Percentiles rank a stretch among this genome's conserved stretches.
phyloP scores from a whole-genome alignment of 2,329 filamentous ascomycete genomes.

The Dichotomopilus funicola region DNA sequence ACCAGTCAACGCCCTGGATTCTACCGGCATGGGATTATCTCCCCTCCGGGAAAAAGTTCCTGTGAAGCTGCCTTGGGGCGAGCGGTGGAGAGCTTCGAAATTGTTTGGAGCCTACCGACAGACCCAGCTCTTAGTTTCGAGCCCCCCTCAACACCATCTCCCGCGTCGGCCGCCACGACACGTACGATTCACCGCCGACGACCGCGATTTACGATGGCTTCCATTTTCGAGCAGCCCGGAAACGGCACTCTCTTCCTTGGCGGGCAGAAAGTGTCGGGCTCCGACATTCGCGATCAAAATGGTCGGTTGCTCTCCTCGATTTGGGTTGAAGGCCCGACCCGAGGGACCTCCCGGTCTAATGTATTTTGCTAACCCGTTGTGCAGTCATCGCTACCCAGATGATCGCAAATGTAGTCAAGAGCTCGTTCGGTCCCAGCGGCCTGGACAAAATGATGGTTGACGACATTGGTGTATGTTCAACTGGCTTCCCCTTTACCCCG shows the following conservation, averaged over 20 bases:
- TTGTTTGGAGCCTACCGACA: constrained; percentile 24
- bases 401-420: constrained; percentile 98
- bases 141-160: constrained; percentile 2
- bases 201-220: constrained; percentile 59
- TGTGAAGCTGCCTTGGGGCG: constrained; percentile 19
- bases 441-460: constrained; percentile 99
- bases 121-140: constrained; percentile 12
- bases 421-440: constrained; percentile 93
- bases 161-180: not conserved
- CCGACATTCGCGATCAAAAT: constrained; percentile 96
- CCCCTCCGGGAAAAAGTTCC: constrained; percentile 24
- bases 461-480: constrained; percentile 75
- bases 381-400: constrained; percentile 88
- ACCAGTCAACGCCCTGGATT: constrained; percentile 10
- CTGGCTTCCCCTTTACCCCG: constrained; percentile 6
- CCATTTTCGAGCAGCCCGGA: constrained; percentile 91
- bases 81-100: constrained; percentile 23
- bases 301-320: constrained; percentile 41
- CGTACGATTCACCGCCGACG: not conserved
- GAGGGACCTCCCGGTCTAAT: not conserved
- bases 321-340: not conserved
- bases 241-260: constrained; percentile 96
- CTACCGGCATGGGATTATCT: constrained; percentile 21
- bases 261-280: constrained; percentile 92
- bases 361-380: constrained; percentile 19